Evolutionary conservation across 225 moss, liverwort and hornwort species (phyloP), one percentile per base, ranked within the genome.

Genomic region (Physcomitrellopsis africana): DNA sequence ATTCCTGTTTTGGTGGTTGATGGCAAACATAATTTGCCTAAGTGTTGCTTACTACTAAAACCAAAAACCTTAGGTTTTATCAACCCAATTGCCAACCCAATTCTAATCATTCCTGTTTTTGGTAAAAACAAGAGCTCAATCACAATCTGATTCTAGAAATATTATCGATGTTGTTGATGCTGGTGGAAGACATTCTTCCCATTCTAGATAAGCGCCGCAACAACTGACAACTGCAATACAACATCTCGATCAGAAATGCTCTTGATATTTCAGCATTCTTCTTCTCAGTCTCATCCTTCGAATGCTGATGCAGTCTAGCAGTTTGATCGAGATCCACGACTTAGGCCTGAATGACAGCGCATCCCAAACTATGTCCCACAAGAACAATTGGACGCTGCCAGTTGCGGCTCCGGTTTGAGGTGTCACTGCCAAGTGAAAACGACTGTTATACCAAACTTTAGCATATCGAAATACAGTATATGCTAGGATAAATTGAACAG

Each of bases 281-380:
- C 15, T 12, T 47, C 37, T 70, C 57, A 11, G 12, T 20, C 4
- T 42, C 10, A 7, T 47, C 12, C 15, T 9, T 22, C 46, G 65
- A 16, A 27, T 6, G 20, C n/a, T 15, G 8, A 4, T 43, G 44
- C 43, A 60, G 22, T 14, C 1, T 22, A 37, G 56, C 77, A 13
- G 8, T 42, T 11, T 46, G 48, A 11, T 68, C 48, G 20, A 81
- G 81, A 60, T 82, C 60, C 59, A 59, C 18, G 53, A 82, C 82
- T 8, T 79, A 75, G 46, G 65, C 56, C 78, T 79, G 49, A 16
- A 82, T 78, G n/a, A 79, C 63, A 43, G 57, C 60, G 29, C 82
- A 78, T 27, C 82, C 82, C 59, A 82, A 70, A 58, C 75, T 78
- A 14, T 82, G 82, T 61, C 82, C 82, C 29, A 82, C 78, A 14